Evolutionary conservation across 352 stramenopile species (phyloP), one percentile per base, ranked within the genome.

Genomic region (Globisporangium barbulae): DNA sequence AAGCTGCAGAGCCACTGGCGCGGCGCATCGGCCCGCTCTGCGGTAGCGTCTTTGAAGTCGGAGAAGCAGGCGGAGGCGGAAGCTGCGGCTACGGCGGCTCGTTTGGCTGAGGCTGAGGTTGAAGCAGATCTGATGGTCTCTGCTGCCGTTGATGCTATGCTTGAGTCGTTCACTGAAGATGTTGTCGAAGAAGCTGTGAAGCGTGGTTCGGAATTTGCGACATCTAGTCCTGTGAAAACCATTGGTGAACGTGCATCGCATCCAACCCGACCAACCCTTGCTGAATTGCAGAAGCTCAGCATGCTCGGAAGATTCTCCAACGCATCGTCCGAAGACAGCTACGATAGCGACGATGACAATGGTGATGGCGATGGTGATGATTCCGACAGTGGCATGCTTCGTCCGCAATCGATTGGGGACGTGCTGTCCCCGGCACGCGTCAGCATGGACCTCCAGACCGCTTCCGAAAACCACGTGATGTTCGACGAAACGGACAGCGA

Each of bases 1-100:
- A 66, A 67, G 52, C 64, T 70, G 22, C 64, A 66, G 58, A 68
- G 53, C 41, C 61, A 62, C n/a, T 74, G 68, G 61, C 59, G 68
- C 30, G 52, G 56, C 33, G 67, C 49, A 45, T 53, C 55, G 12
- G 58, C 62, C 17, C 60, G 60, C n/a, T 65, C 60, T 17, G n/a
- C 52, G 28, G 60, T 60, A 25, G 17, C 50, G 49, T 2, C 39
- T 19, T 30, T 65, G 49, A 65, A 68, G 45, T 45, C 15, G 3
- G 45, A 47, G 44, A 57, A 62, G 44, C 49, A 60, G 19, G 19
- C 49, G 1, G 53, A 45, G 22, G 33, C 10, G 28, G 37, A 59
- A 1, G 30, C 45, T 30, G 25, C 31, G 25, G 25, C 25, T 28
- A 2, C 25, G 25, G 25, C 25, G 25, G 25, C 25, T n/a, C 53